Base-by-base conservation (phyloP, 2,329 filamentous ascomycete species). In the Aspergillus hortae region DNA sequence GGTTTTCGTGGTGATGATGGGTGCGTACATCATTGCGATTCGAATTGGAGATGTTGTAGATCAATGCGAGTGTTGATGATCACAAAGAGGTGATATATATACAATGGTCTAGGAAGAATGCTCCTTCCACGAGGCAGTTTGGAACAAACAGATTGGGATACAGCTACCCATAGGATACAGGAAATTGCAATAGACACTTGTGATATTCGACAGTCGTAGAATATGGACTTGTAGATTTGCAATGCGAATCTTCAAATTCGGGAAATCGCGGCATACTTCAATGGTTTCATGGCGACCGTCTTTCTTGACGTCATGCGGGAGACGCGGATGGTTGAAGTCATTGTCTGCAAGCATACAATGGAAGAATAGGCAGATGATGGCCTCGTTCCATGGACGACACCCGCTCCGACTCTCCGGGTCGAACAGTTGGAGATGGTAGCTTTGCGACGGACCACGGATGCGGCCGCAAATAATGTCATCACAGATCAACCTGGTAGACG, bases 231-330 rank as follows among this genome's bases (percentile, higher is more conserved):
- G 36, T 41, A 27, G 15, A 17, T 19, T 33, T 42, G 14, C 6
- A 23, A 25, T 19, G 21, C 11, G 5, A 38, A 21, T 14, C 12
- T 14, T 9, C n/a, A 25, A 14, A 46, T 27, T 17, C 44, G 27
- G 33, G 23, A n/a, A 38, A 52, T 56, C 56, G 53, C 49, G 7
- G 45, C 48, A 35, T 49, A 59, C 57, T 49, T 49, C 52, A 30
- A 30, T 59, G 51, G 56, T 45, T 33, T 51, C 30, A 38, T 46
- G 40, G 42, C 57, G 11, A 17, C 21, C 36, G 12, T 14, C 25
- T 4, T 54, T 56, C 44, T 53, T 67, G 64, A 69, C 66, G 66
- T 69, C 66, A 69, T 61, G 61, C 61, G 61, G 56, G 57, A 61
- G 30, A 44, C 21, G 46, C 57, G 60, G 61, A 64, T 57, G 53